Evolutionary conservation across 73 alveolate species (phyloP), one percentile per base, ranked within the genome.

Genomic region (Tetrahymena borealis): DNA sequence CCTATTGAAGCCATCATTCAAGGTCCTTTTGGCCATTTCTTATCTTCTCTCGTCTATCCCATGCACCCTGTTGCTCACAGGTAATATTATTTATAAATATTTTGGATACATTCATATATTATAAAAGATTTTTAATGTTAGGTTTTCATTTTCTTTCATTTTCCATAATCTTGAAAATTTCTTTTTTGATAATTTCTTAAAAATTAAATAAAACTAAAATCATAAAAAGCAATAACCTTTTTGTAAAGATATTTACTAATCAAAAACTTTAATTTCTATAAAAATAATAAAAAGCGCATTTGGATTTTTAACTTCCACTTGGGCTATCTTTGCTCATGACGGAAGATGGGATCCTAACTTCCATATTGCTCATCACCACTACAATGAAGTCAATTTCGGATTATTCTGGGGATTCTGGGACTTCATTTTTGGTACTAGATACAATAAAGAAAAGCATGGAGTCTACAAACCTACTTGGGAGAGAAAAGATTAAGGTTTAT

Each of bases 271-370:
- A 24, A 24, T 60, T 24, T 60, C 28, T 15, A 60, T 78, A 10
- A 0, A 77, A 16, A 9, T 33, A 28, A 78, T 10, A 78, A 32
- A 38, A 15, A 92, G 95, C 77, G 90, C 78, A 31, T 92, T 93
- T 32, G 95, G 95, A 10, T 90, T 93, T 79, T 93, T 93, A 40
- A 93, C 95, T 85, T 91, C 95, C 7, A 32, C 79, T 6, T 93
- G 33, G 39, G 95, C 95, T 11, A 33, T 79, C 24, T 91, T 92
- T 39, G 95, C 95, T 39, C 95, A 93, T 79, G 95, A 93, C 39
- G 95, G 91, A 39, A 93, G 95, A 93, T 93, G 95, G 95, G 95
- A 93, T 36, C 95, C 95, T 33, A 79, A 79, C 40, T 91, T 91
- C 39, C 95, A 93, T 31, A 93, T 93, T 32, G 91, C 90, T 85